Conservation (phyloP, 768 basidiomycete genomes). For the Leccinum sublutescens region DNA sequence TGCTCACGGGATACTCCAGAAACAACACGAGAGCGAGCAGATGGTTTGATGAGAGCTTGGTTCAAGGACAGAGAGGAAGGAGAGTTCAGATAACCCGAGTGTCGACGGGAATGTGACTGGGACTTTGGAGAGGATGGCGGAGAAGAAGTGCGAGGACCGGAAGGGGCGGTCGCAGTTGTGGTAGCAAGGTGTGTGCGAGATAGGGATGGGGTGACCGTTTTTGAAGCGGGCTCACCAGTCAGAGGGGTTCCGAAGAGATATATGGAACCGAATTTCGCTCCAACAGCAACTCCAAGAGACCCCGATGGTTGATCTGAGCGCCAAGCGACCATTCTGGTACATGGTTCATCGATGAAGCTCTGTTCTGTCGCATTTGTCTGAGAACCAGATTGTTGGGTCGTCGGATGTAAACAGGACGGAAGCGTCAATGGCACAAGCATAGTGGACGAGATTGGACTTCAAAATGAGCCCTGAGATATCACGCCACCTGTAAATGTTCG, state of each 20-base stretch:
- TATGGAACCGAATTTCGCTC: slow-evolving; percentile 24
- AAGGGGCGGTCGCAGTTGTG: not conserved
- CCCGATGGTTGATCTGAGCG: slow-evolving; percentile 4
- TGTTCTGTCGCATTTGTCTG: slow-evolving; percentile 20
- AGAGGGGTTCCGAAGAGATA: slow-evolving; percentile 29
- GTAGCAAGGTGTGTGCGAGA: slow-evolving; percentile 15
- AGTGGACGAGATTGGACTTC: not conserved
- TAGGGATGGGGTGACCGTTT: slow-evolving; percentile 6
- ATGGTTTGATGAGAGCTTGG: slow-evolving; percentile 48
- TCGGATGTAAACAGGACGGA: slow-evolving; percentile 14
- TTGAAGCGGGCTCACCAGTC: slow-evolving; percentile 19
- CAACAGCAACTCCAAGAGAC: slow-evolving; percentile 20
- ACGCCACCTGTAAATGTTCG: not conserved
- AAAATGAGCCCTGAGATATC: not conserved
- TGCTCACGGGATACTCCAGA: slow-evolving; percentile 70
- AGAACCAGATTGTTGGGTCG: slow-evolving; percentile 4
- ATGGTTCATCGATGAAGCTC: slow-evolving; percentile 24
- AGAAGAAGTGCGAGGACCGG: slow-evolving; percentile 15
- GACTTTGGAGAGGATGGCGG: slow-evolving; percentile 23
- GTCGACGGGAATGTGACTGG: slow-evolving; percentile 24
- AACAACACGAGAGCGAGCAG: slow-evolving; percentile 60
- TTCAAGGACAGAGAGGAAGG: slow-evolving; percentile 38
- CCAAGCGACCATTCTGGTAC: slow-evolving; percentile 20
- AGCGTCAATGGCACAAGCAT: slow-evolving; percentile 31
- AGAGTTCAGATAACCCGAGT: slow-evolving; percentile 30